Evolutionary conservation across 192 early-diverging fungal genomes (phyloP), one percentile per base, ranked within the genome.

Genomic region (Polychytrium aggregatum): DNA sequence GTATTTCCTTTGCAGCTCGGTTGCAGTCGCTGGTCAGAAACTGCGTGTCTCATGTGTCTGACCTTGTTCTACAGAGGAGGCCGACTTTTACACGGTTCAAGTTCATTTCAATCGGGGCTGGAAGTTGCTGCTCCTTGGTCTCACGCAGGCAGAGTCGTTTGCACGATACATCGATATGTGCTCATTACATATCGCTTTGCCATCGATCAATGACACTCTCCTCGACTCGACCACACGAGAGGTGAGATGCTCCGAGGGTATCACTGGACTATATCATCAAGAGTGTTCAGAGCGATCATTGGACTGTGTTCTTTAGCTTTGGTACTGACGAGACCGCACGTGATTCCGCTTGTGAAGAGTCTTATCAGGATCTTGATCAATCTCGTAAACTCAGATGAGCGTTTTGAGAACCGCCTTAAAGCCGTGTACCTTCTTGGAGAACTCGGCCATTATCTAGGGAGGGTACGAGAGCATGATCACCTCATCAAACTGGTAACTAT

Each of bases 21-120:
- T n/a, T n/a, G n/a, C n/a, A n/a, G n/a, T n/a, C n/a, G n/a, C n/a
- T n/a, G n/a, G n/a, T n/a, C n/a, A n/a, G n/a, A n/a, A n/a, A n/a
- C n/a, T n/a, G n/a, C n/a, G n/a, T n/a, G n/a, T n/a, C n/a, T n/a
- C n/a, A n/a, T n/a, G n/a, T n/a, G n/a, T n/a, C n/a, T n/a, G n/a
- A n/a, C n/a, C n/a, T n/a, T n/a, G n/a, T n/a, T n/a, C n/a, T n/a
- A 20, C 18, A 63, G 72, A 69, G 35, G 72, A 74, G 37, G 64
- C 61, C 11, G 64, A 71, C 44, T 71, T 62, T 52, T 67, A 60
- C 33, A 70, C 72, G 1, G 56, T 65, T 2, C 74, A 77, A 57
- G 60, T 77, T 9, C 59, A 68, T 30, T 65, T 70, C 47, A 77
- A 77, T 45, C 58, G 74, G 24, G 68, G 63, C 2, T 77, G 74